phyloP scores from a whole-genome alignment of 1,139 yeast species.

The Candida frijolesensis region DNA sequence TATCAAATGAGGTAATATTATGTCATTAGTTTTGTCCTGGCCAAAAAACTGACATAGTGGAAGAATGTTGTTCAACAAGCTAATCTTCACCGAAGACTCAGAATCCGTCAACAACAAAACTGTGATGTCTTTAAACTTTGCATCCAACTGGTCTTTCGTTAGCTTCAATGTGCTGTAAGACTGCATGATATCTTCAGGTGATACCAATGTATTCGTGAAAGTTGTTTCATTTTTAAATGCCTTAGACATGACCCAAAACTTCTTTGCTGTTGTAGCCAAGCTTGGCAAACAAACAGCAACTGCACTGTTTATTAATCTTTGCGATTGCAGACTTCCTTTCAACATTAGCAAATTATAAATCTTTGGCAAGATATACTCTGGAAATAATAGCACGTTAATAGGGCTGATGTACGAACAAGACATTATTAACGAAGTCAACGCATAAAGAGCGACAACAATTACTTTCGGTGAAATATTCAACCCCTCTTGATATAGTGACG shows the following conservation, averaged over 20 bases:
- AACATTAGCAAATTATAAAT: conserved; percentile 44
- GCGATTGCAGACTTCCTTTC: conserved; percentile 21
- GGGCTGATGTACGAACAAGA: conserved; percentile 73
- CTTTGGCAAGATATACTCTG: conserved; percentile 82
- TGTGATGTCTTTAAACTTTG: conserved; percentile 65
- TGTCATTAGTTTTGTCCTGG: conserved; percentile 82
- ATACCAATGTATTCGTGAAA: conserved; percentile 5
- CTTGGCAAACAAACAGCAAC: conserved; percentile 76
- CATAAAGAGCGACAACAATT: conserved; percentile 58
- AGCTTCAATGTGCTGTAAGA: conserved; percentile 19
- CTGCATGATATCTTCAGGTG: conserved; percentile 13
- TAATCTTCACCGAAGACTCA: conserved; percentile 64
- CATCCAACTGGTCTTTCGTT: conserved; percentile 32
- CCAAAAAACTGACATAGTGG: conserved; percentile 85
- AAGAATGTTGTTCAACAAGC: conserved; percentile 66
- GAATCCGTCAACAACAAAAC: conserved; percentile 69
- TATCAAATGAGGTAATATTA: conserved; percentile 84
- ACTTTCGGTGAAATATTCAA: conserved; percentile 42
- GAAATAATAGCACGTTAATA: conserved; percentile 71
- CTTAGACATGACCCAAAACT: conserved; percentile 68
- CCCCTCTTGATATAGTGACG: conserved; percentile 11
- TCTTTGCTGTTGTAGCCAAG: conserved; percentile 62
- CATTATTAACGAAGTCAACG: conserved; percentile 61
- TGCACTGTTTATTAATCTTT: conserved; percentile 19
- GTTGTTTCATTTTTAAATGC: conserved; percentile 46